phyloP scores from a whole-genome alignment of 169 alveolate species.

The Cryptosporidium felis region DNA sequence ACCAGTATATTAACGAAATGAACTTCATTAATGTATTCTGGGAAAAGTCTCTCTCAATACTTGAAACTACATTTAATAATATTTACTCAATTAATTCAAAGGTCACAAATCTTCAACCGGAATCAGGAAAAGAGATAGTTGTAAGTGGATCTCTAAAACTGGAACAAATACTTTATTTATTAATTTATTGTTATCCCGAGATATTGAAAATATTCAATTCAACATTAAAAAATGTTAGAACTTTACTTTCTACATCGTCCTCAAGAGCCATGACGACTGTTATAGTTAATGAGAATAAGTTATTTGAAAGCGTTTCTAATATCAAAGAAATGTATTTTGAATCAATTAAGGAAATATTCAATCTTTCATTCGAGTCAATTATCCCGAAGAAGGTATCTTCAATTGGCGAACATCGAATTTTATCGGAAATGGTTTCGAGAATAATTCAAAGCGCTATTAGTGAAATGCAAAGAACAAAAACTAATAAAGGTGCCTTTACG shows the following conservation, averaged over 20 bases:
- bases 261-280: not conserved
- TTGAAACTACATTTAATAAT: constrained; percentile 25
- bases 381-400: not conserved
- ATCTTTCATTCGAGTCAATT: not conserved
- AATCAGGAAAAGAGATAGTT: constrained; percentile 4
- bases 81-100: constrained; percentile 29
- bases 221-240: constrained; percentile 10
- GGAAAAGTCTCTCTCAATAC: constrained; percentile 4
- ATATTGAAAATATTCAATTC: constrained; percentile 9
- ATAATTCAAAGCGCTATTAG: not conserved
- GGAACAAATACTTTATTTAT: constrained; percentile 47
- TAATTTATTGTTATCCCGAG: constrained; percentile 47
- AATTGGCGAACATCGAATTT: not conserved
- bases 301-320: not conserved
- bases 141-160: not conserved
- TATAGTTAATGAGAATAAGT: not conserved
- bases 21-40: constrained; percentile 24
- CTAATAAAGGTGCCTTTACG: not conserved
- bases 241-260: not conserved
- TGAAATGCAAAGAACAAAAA: not conserved
- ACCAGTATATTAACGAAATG: not conserved
- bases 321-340: constrained; percentile 27
- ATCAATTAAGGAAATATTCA: not conserved
- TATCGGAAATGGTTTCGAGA: not conserved
- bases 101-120: not conserved